Evolutionary conservation across 2,329 filamentous ascomycete species (phyloP).

Genomic region (Magnaporthiopsis poae): DNA sequence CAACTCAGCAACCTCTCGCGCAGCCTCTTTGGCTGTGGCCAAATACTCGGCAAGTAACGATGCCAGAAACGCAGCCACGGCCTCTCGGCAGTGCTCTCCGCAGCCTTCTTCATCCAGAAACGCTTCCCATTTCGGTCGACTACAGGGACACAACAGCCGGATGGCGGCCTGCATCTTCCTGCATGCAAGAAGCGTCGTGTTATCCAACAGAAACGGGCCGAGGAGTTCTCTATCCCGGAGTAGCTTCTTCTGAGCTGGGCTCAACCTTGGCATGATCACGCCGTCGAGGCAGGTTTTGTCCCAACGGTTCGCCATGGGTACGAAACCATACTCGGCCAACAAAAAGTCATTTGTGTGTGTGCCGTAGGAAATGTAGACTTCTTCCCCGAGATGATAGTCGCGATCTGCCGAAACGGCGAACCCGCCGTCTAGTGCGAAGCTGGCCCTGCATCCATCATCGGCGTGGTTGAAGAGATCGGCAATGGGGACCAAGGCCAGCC

Average conservation of each 20-base stretch:
- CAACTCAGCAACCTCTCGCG: neutral
- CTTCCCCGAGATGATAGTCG: constrained; percentile 46
- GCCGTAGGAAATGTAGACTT: constrained; percentile 62
- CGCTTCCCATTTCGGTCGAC: neutral
- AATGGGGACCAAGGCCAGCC: constrained; percentile 61
- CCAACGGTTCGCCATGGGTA: constrained; percentile 36
- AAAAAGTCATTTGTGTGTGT: constrained; percentile 63
- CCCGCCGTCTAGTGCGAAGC: constrained; percentile 29
- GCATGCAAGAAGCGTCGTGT: constrained; percentile 35
- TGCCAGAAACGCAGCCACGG: neutral
- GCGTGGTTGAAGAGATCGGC: constrained; percentile 61
- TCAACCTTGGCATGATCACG: constrained; percentile 31
- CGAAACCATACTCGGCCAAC: constrained; percentile 56
- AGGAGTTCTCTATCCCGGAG: constrained; percentile 39
- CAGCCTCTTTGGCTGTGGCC: neutral
- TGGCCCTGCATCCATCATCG: constrained; percentile 40
- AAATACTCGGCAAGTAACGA: neutral
- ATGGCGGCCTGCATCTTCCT: constrained; percentile 47
- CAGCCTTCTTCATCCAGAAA: neutral
- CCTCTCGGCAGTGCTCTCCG: neutral
- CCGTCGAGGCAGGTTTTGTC: constrained; percentile 41
- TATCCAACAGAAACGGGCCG: constrained; percentile 42
- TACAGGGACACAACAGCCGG: constrained; percentile 22
- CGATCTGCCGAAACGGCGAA: constrained; percentile 46
- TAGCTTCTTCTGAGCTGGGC: constrained; percentile 22